These are phyloP conservation scores for Fragaria vesca DNA, from an alignment of 306 rosid species.

Conservation along the genomic window DNA sequence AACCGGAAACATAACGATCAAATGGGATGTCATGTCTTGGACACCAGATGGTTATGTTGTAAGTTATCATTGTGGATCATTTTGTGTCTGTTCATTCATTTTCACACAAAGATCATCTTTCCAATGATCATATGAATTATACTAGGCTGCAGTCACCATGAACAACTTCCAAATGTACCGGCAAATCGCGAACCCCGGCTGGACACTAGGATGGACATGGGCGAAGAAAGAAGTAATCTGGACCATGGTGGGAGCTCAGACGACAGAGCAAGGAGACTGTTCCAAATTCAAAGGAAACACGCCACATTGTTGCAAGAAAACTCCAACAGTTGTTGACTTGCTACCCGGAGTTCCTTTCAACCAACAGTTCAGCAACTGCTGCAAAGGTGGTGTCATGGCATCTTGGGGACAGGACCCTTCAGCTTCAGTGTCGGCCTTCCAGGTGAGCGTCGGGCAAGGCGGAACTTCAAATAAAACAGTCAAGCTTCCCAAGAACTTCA, in stretches of 20 bases:
- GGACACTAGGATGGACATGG: constrained; percentile 82
- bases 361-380: constrained; percentile 63
- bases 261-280: constrained; percentile 86
- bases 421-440: constrained; percentile 65
- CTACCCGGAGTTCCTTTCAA: constrained; percentile 78
- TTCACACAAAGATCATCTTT: not conserved
- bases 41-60: constrained; percentile 38
- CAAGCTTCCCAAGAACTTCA: constrained; percentile 65
- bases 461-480: constrained; percentile 83
- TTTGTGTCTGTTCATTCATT: not conserved
- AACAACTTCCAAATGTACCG: constrained; percentile 74
- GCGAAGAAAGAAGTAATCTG: constrained; percentile 70
- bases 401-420: constrained; percentile 77
- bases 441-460: constrained; percentile 69
- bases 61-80: not conserved
- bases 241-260: constrained; percentile 72
- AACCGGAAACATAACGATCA: constrained; percentile 32
- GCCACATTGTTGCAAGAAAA: constrained; percentile 75
- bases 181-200: constrained; percentile 64
- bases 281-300: constrained; percentile 57
- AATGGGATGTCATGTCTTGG: constrained; percentile 39
- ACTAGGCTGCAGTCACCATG: constrained; percentile 74
- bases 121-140: constrained; percentile 2
- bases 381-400: constrained; percentile 71
- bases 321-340: constrained; percentile 66